These are phyloP conservation scores for Saitozyma podzolica DNA, from an alignment of 768 basidiomycete species.

Conservation along the genomic window DNA sequence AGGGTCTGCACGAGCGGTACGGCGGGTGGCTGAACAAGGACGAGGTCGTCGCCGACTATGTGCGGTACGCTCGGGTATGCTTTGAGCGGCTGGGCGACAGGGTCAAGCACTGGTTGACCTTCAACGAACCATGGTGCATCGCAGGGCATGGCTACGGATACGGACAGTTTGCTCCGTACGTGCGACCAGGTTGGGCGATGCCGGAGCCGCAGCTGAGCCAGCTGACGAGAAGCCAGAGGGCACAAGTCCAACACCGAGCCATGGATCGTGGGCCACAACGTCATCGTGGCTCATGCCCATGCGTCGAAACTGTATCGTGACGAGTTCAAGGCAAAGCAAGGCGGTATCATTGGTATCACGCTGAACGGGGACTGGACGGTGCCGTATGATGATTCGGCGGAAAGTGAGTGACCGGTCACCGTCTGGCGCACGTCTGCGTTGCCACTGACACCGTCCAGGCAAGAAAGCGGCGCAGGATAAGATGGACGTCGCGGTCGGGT, in stretches of 20 bases:
- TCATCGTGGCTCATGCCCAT: constrained; percentile 69
- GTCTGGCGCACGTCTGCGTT: neutral
- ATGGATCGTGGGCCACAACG: constrained; percentile 61
- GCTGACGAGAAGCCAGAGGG: constrained; percentile 19
- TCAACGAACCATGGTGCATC: constrained; percentile 64
- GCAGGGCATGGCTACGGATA: constrained; percentile 69
- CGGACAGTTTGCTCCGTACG: constrained; percentile 61
- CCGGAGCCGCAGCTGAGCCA: neutral
- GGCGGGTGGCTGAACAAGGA: constrained; percentile 71
- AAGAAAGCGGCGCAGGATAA: constrained; percentile 66
- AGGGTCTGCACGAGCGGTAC: constrained; percentile 70
- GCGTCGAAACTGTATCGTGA: constrained; percentile 69
- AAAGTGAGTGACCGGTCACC: constrained; percentile 58
- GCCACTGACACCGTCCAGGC: neutral
- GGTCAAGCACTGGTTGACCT: constrained; percentile 73
- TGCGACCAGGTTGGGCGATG: neutral
- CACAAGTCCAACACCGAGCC: constrained; percentile 37
- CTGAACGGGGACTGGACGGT: constrained; percentile 74
- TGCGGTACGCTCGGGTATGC: constrained; percentile 65
- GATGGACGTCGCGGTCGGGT: constrained; percentile 69
- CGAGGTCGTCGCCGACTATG: constrained; percentile 68
- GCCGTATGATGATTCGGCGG: constrained; percentile 68
- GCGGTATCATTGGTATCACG: constrained; percentile 74
- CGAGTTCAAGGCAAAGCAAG: constrained; percentile 64
- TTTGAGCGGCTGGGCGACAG: constrained; percentile 74